A percentile compares a stretch with the other conserved stretches of the same genome.
Conservation (phyloP, 495 filamentous ascomycete species). For the Aspergillus sclerotioniger region DNA sequence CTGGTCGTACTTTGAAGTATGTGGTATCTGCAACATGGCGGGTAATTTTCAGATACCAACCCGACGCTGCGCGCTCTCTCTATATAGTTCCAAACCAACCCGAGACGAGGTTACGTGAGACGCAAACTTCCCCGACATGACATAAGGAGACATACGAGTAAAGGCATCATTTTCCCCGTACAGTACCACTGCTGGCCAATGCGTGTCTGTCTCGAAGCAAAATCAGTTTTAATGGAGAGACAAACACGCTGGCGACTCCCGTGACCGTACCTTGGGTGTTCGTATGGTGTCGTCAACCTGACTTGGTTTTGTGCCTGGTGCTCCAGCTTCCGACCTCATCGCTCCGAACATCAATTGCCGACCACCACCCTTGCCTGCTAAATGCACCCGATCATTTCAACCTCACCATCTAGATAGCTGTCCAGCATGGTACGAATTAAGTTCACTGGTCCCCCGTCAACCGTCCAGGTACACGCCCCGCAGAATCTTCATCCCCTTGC, state of each 20-base stretch:
- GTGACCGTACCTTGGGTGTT: slow-evolving; percentile 16
- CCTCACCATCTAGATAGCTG: background rate
- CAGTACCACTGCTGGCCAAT: background rate
- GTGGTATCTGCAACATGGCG: background rate
- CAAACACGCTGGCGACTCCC: slow-evolving; percentile 2
- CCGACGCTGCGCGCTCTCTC: background rate
- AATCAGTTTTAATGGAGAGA: background rate
- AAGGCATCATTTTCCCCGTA: background rate
- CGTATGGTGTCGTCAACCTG: slow-evolving; percentile 10
- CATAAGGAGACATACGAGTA: background rate
- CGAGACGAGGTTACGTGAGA: background rate
- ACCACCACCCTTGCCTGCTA: background rate
- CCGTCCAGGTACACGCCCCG: slow-evolving; percentile 20
- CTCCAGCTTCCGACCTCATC: background rate
- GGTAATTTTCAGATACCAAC: background rate
- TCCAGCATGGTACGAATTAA: slow-evolving; percentile 26
- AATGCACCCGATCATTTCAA: background rate
- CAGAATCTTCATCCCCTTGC: slow-evolving; percentile 4
- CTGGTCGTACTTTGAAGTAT: background rate
- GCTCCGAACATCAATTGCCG: background rate
- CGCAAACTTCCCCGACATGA: background rate
- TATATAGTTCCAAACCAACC: background rate
- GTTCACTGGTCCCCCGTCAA: slow-evolving; percentile 20
- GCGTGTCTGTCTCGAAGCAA: background rate
- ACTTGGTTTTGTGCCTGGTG: background rate